Evolutionary conservation across 1,284 basidiomycete species (phyloP), one percentile per base, ranked within the genome.

Genomic region (Leccinum brunneo-olivaceum): DNA sequence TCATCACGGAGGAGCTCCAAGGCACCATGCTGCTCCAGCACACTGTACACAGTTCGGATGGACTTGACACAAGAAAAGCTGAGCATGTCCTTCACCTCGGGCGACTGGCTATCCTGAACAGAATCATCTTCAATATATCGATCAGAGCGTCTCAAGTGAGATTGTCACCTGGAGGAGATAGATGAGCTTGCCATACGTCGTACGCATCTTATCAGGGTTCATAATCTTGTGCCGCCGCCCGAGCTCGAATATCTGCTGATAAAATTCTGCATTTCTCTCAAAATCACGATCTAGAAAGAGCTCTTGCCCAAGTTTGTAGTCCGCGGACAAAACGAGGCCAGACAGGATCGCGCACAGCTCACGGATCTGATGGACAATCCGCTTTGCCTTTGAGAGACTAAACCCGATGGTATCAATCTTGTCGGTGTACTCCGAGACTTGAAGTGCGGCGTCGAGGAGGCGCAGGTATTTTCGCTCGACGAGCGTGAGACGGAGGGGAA

Each of bases 151-250:
- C 19, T 23, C 5, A 5, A 38, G 9, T 11, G 35, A 24, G 30
- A 37, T 34, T 57, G 67, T 51, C 48, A 84, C 83, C 74, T 88
- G 84, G 24, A 88, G 72, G 44, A 89, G 65, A 61, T 90, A 90
- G 28, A 90, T 81, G 42, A 90, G 66, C 56, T 90, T 90, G 15
- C 87, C 86, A 50, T 90, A 90, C 3, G 84, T 89, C 15, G 82
- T 79, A n/a, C 87, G 74, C 86, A 90, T 89, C 57, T 79, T 88
- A 57, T 89, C 85, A 0, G 85, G 84, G 54, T 88, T 89, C 81
- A 84, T 88, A 55, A 89, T 88, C 61, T 90, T 90, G 57, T 89
- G 84, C 43, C 87, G 71, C 44, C 86, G 69, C n/a, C 85, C 84
- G 27, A 89, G 70, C 64, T 88, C 84, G 51, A 88, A 87, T 16